Conservation (phyloP, 352 stramenopile genomes). For the Phytopythium delawarense region DNA sequence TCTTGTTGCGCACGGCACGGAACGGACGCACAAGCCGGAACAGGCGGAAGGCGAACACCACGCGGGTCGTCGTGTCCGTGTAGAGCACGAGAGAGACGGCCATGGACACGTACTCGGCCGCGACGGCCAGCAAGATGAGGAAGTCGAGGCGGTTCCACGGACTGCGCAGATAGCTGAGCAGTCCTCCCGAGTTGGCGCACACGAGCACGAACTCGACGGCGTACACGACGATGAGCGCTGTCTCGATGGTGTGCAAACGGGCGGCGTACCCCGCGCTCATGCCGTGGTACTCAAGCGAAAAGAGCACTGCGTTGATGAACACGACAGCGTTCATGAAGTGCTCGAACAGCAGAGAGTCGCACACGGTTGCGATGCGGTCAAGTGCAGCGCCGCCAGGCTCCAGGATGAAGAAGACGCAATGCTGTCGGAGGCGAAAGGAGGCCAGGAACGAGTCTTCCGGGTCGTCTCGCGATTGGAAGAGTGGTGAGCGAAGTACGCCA, state of each 20-base stretch:
- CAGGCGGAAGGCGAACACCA: conserved; percentile 74
- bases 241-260: conserved; percentile 58
- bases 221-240: conserved; percentile 70
- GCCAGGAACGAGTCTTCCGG: conserved; percentile 57
- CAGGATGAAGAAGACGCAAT: conserved; percentile 65
- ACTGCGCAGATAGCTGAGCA: conserved; percentile 68
- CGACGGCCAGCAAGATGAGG: conserved; percentile 54
- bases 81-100: conserved; percentile 52
- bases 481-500: conserved; percentile 36
- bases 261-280: conserved; percentile 55
- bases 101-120: conserved; percentile 66
- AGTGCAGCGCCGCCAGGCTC: conserved; percentile 44
- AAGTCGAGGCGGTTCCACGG: conserved; percentile 83
- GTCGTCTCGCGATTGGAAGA: conserved; percentile 40
- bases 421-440: conserved; percentile 46
- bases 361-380: conserved; percentile 41
- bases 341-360: conserved; percentile 62
- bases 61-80: conserved; percentile 59
- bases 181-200: conserved; percentile 41
- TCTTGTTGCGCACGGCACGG: conserved; percentile 70
- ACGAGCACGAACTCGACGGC: conserved; percentile 63
- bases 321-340: conserved; percentile 76
- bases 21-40: conserved; percentile 79
- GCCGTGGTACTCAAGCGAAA: conserved; percentile 74
- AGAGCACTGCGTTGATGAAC: conserved; percentile 69